Percentiles rank a stretch among this genome's conserved stretches.
Conservation (phyloP, 305 asterid species). For the Withania somnifera region DNA sequence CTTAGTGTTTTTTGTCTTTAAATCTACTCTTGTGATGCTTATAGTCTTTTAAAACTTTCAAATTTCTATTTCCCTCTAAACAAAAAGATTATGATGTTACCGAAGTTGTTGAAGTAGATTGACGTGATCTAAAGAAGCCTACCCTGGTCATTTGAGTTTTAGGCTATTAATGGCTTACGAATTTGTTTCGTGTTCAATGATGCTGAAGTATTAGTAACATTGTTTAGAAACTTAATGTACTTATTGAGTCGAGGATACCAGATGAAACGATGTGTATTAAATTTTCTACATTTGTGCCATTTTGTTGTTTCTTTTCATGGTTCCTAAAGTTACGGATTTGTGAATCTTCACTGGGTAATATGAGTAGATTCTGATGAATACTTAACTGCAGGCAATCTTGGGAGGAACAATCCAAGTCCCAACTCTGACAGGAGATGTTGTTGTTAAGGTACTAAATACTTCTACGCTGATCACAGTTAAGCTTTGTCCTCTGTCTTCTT, state of each 20-base stretch:
- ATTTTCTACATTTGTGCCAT: not conserved
- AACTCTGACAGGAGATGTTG: constrained; percentile 91
- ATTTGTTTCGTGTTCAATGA: not conserved
- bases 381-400: constrained; percentile 75
- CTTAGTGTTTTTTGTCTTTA: not conserved
- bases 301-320: not conserved
- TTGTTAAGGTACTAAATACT: constrained; percentile 56
- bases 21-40: not conserved
- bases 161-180: not conserved
- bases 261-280: not conserved
- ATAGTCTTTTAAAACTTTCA: not conserved
- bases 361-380: not conserved
- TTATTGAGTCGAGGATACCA: not conserved
- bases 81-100: not conserved
- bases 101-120: not conserved
- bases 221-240: not conserved
- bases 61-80: not conserved
- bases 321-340: not conserved
- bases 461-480: not conserved
- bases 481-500: not conserved
- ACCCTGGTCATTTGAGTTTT: not conserved
- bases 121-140: not conserved
- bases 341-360: not conserved
- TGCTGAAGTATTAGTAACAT: not conserved
- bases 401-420: constrained; percentile 98